Conservation (phyloP, 805 yeast species). For the Priceomyces haplophilus region DNA sequence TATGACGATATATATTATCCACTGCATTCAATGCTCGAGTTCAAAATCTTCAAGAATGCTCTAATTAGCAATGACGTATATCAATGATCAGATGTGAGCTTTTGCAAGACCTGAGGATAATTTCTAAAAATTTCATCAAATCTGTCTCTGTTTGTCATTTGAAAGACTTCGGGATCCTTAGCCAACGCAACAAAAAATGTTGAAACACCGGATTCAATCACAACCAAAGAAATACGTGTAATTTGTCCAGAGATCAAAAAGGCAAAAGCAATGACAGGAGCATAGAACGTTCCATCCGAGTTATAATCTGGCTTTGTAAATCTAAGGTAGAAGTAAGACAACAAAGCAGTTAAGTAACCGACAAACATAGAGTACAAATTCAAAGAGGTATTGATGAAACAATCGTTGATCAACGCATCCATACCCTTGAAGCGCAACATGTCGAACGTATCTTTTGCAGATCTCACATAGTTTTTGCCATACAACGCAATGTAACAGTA, state of each 20-base stretch:
- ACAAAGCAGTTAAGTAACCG: slow-evolving; percentile 57
- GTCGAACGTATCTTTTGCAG: slow-evolving; percentile 82
- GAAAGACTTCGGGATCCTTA: slow-evolving; percentile 80
- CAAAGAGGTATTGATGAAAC: slow-evolving; percentile 73
- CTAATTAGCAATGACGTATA: too few relatives aligned
- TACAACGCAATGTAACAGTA: slow-evolving; percentile 83
- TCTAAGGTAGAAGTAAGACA: slow-evolving; percentile 63
- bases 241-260: slow-evolving; percentile 75
- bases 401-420: slow-evolving; percentile 82
- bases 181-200: slow-evolving; percentile 83
- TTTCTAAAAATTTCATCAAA: slow-evolving; percentile 62
- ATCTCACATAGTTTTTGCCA: slow-evolving; percentile 70
- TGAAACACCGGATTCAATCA: slow-evolving; percentile 76
- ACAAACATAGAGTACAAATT: slow-evolving; percentile 73
- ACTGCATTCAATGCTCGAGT: too few relatives aligned
- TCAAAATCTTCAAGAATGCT: too few relatives aligned
- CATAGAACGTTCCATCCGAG: slow-evolving; percentile 55
- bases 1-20: too few relatives aligned
- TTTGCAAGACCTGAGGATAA: slow-evolving; percentile 67
- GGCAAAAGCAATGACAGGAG: slow-evolving; percentile 71
- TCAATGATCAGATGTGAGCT: slow-evolving; percentile 38
- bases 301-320: slow-evolving; percentile 69
- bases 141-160: slow-evolving; percentile 62
- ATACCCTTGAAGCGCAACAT: slow-evolving; percentile 75
- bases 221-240: slow-evolving; percentile 65